Percentiles rank a stretch among this genome's conserved stretches.
phyloP scores from a whole-genome alignment of 2,329 filamentous ascomycete species.

The Verticillium alfalfae region DNA sequence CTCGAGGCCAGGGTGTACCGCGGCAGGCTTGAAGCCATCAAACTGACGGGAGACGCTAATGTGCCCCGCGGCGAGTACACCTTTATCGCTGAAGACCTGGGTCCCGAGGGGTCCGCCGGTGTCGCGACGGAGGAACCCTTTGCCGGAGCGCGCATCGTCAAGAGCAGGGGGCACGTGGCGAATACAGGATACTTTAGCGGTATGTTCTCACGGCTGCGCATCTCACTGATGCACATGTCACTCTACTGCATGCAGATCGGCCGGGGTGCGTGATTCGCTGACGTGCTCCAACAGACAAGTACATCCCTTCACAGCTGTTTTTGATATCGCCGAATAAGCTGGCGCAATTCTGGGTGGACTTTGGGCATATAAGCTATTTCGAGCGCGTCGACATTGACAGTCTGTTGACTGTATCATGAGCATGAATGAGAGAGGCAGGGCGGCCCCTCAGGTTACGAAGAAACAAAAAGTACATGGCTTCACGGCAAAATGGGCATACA shows the following conservation, averaged over 20 bases:
- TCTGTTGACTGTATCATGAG: constrained; percentile 25
- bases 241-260: too few relatives aligned
- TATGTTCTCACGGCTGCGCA: constrained; percentile 36
- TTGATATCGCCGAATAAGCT: constrained; percentile 71
- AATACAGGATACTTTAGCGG: constrained; percentile 64
- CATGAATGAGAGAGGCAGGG: too few relatives aligned
- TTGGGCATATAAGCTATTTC: constrained; percentile 56
- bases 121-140: constrained; percentile 64
- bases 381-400: constrained; percentile 54
- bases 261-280: background rate
- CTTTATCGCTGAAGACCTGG: constrained; percentile 76
- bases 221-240: too few relatives aligned
- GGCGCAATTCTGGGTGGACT: constrained; percentile 74
- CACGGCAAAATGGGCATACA: background rate
- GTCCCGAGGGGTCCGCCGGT: constrained; percentile 57
- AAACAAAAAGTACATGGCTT: background rate
- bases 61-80: constrained; percentile 81
- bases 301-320: constrained; percentile 70
- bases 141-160: constrained; percentile 67
- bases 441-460: too few relatives aligned
- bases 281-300: constrained; percentile 47
- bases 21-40: constrained; percentile 75
- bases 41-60: constrained; percentile 87
- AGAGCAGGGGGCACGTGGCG: constrained; percentile 73
- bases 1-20: constrained; percentile 46